These are phyloP conservation scores for Lentinula lateritia DNA, from an alignment of 768 basidiomycete species.

Conservation along the genomic window DNA sequence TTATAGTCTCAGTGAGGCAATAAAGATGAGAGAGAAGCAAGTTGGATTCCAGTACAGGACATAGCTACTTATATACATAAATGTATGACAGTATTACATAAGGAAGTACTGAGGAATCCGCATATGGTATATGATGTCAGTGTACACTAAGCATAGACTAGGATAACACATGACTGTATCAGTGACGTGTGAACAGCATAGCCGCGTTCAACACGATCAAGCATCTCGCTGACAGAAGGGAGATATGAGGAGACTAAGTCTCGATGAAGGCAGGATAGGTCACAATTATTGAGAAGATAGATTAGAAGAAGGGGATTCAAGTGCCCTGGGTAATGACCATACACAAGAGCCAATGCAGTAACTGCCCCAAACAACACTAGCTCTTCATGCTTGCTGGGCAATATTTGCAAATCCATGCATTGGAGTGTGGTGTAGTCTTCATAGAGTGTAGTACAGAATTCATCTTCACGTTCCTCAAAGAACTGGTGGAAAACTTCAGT, in stretches of 20 bases:
- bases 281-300: neutral
- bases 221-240: neutral
- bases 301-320: neutral
- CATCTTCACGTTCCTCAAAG: neutral
- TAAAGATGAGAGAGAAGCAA: too few relatives aligned
- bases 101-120: too few relatives aligned
- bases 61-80: too few relatives aligned
- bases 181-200: too few relatives aligned
- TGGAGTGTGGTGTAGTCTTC: neutral
- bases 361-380: neutral
- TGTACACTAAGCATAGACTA: too few relatives aligned
- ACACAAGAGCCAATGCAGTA: neutral
- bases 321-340: neutral
- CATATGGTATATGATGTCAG: too few relatives aligned
- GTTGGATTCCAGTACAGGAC: too few relatives aligned
- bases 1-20: too few relatives aligned
- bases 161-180: too few relatives aligned
- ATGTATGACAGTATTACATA: too few relatives aligned
- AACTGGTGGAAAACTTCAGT: neutral
- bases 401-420: neutral
- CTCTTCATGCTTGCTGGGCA: neutral
- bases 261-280: neutral
- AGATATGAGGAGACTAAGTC: neutral
- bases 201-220: too few relatives aligned
- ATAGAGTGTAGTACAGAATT: neutral